Conservation (phyloP, 2,329 filamentous ascomycete genomes). For the Endothia cerciana region DNA sequence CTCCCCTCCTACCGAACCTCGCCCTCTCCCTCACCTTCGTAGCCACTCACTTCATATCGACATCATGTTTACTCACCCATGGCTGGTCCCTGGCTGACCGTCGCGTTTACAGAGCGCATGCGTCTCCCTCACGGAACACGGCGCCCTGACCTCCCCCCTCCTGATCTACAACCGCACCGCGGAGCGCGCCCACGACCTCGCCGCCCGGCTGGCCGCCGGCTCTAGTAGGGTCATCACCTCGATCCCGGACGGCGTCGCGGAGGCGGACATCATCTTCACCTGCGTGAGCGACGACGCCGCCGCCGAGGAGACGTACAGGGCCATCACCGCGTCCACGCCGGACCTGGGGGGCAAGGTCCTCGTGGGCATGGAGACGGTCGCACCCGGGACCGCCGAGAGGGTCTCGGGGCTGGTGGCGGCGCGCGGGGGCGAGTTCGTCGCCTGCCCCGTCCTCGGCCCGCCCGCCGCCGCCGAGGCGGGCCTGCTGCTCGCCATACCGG, state of each 20-base stretch:
- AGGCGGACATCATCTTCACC: conserved; percentile 18
- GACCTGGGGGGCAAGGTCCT: conserved; percentile 6
- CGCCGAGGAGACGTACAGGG: conserved; percentile 2
- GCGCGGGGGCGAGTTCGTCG: neutral
- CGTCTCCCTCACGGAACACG: neutral
- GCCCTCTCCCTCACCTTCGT: no score
- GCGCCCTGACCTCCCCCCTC: neutral
- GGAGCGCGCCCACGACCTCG: neutral
- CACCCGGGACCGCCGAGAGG: conserved; percentile 1
- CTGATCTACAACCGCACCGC: conserved; percentile 14
- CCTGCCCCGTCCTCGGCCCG: conserved; percentile 6
- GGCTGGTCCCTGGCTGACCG: neutral
- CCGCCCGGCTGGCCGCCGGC: neutral
- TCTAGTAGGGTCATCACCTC: neutral
- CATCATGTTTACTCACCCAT: no score
- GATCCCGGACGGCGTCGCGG: neutral
- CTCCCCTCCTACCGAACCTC: no score
- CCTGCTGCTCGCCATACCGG: conserved; percentile 9
- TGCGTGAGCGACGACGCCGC: conserved; percentile 10
- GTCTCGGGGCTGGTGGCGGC: neutral
- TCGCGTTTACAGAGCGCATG: neutral
- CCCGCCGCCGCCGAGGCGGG: conserved; percentile 9
- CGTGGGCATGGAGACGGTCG: conserved; percentile 11
- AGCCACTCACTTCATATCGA: no score
- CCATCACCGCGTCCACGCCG: neutral